Conservation (phyloP, 2,329 filamentous ascomycete genomes). For the Beauveria rudraprayagi region DNA sequence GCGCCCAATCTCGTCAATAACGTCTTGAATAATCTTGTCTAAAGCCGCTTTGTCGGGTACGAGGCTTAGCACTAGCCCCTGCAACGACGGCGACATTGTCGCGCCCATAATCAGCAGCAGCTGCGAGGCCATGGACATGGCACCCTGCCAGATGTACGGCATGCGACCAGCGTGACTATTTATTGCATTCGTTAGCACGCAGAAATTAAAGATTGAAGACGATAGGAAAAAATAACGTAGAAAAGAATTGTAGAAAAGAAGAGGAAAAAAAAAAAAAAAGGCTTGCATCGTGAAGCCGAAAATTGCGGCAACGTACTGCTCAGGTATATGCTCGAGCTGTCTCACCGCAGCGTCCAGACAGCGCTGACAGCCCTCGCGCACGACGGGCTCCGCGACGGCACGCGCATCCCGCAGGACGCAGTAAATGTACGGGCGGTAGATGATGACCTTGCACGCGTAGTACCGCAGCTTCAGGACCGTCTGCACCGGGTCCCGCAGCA, state of each 20-base stretch:
- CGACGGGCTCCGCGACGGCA: slow-evolving; percentile 60
- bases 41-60: slow-evolving; percentile 52
- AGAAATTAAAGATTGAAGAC: too few relatives aligned
- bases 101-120: slow-evolving; percentile 77
- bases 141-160: slow-evolving; percentile 80
- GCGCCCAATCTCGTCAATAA: slow-evolving; percentile 66
- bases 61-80: slow-evolving; percentile 52
- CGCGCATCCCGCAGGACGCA: slow-evolving; percentile 73
- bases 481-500: slow-evolving; percentile 62
- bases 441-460: slow-evolving; percentile 79
- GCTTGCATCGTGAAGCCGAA: too few relatives aligned
- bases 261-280: not conserved
- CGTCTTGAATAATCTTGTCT: slow-evolving; percentile 69
- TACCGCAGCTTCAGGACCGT: slow-evolving; percentile 72
- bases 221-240: not conserved
- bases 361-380: slow-evolving; percentile 71
- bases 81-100: slow-evolving; percentile 68
- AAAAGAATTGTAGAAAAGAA: not conserved
- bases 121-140: slow-evolving; percentile 75
- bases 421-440: slow-evolving; percentile 75
- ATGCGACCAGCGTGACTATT: slow-evolving; percentile 69
- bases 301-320: slow-evolving; percentile 50
- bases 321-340: slow-evolving; percentile 70
- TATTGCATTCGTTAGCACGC: not conserved
- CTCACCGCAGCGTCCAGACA: slow-evolving; percentile 73